Base-by-base conservation (phyloP, 306 rosid species). In the Inga leiocalycina region DNA sequence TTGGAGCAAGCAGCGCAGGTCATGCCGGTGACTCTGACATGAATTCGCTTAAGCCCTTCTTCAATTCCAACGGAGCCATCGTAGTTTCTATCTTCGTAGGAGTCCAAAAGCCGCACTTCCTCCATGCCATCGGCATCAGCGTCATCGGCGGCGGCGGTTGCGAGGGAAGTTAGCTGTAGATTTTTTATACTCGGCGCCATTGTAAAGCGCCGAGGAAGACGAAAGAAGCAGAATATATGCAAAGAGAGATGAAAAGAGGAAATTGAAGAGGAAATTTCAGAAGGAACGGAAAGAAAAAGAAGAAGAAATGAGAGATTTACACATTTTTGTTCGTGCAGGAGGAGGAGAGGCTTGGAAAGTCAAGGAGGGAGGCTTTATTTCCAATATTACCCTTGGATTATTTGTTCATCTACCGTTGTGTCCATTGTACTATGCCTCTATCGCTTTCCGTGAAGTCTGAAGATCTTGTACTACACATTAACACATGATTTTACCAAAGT, bases 1-100 rank as follows among this genome's bases (percentile, higher is more conserved):
- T 87, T 92, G 5, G 98, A 94, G 85, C 98, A 94, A 10, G 98
- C 98, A 71, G 98, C 91, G 49, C 98, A 94, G 72, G 98, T 94
- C 98, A 94, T 94, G 12, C 98, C 98, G 70, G 91, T 39, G 51
- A 94, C 84, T 77, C 92, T 76, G 44, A 94, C 92, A 85, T 92
- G 98, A 87, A 92, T 73, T 77, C 87, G 88, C 83, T 80, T 85
- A 80, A 85, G 69, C 22, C 85, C 88, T 24, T 82, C 84, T 20
- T 82, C 85, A 45, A 68, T 82, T 76, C 74, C 62, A 9, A 52
- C 72, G 1, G 75, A 76, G 64, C 77, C 87, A 48, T 85, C 84
- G 49, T 37, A 32, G 10, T 24, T 78, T 24, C 59, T 45, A 0
- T 24, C 35, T 0, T 90, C 93, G 34, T 92, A 96, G 4, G 93